Evolutionary conservation across 352 stramenopile species (phyloP), one percentile per base, ranked within the genome.

Genomic region (Pythium phragmiticola): DNA sequence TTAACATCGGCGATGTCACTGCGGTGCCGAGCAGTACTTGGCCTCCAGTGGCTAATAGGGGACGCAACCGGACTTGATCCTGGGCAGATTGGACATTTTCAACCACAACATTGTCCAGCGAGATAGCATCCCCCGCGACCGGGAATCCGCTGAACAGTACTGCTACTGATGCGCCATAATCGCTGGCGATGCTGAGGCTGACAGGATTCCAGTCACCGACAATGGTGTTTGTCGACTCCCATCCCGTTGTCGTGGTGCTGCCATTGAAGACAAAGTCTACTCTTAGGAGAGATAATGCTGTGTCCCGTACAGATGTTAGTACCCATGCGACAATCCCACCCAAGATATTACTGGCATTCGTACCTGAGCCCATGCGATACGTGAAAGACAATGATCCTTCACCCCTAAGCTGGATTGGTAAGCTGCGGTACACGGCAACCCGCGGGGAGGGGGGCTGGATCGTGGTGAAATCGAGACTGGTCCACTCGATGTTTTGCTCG

Each of bases 221-320:
- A 17, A 57, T 49, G n/a, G 36, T 46, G 16, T 47, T 23, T 23
- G 23, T 26, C 8, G 54, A 50, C 8, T 68, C 59, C 80, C 80
- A 89, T 23, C 83, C 16, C 1, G 19, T 26, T 45, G 45, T 54
- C 21, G 19, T 51, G 3, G 56, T 30, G 2, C 48, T 75, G 6
- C 48, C 52, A 55, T 85, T 77, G 3, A 84, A 47, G 4, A 84
- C 14, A 4, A 79, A 60, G 4, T 81, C 70, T 1, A 57, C 65
- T 11, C 55, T 68, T 12, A 89, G 52, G 30, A 45, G 57, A 14
- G 77, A 82, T 21, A 81, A 80, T 2, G 61, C 80, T 87, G 34
- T 7, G 9, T 50, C 42, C 11, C 48, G 16, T 30, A 53, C 36
- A 60, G 0, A 45, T 9, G 19, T 62, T 28, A 62, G 43, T 43